Base-by-base conservation (phyloP, 495 filamentous ascomycete genomes). In the Tuber umbilicatum region DNA sequence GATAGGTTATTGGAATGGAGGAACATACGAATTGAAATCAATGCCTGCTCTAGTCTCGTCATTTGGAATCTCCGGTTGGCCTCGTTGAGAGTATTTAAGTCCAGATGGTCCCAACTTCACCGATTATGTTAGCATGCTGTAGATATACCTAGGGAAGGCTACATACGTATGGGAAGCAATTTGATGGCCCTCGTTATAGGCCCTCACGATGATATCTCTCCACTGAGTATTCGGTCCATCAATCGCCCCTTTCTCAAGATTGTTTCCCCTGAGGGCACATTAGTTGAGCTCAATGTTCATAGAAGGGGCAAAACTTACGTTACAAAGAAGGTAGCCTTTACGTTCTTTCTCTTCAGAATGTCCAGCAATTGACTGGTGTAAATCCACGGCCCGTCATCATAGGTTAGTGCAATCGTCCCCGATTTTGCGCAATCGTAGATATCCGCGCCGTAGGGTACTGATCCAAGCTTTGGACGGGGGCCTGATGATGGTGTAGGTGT, bases 351-450 rank as follows among this genome's bases (percentile, higher is more conserved):
- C 68, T 85, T 84, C 42, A 93, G 86, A 27, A 90, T 77, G 78
- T 92, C 88, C 21, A 93, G 86, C 37, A 92, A 84, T 72, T 88
- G 85, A 14, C 77, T 79, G 0, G 91, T 92, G 81, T 89, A 91
- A 43, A 86, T 83, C 70, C 89, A 90, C 14, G 92, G 91, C 0
- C 92, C 92, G 79, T 94, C 92, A 72, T 93, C 91, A 81, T 88
- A 94, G 0, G 92, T 92, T 69, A 82, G 73, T 7, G 81, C 77
- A 74, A 81, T 79, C 6, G 64, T 70, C 5, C 75, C 71, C 0
- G 17, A 16, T 31, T 5, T 42, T 0, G n/a, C 40, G 38, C 80
- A 81, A 1, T 64, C 60, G 42, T 67, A 75, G 38, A 81, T 76
- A n/a, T 47, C 27, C 3, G 35, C 7, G 41, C 79, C 79, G 45